phyloP scores from a whole-genome alignment of 164 flowering plant genomes.

The Macadamia tetraphylla region DNA sequence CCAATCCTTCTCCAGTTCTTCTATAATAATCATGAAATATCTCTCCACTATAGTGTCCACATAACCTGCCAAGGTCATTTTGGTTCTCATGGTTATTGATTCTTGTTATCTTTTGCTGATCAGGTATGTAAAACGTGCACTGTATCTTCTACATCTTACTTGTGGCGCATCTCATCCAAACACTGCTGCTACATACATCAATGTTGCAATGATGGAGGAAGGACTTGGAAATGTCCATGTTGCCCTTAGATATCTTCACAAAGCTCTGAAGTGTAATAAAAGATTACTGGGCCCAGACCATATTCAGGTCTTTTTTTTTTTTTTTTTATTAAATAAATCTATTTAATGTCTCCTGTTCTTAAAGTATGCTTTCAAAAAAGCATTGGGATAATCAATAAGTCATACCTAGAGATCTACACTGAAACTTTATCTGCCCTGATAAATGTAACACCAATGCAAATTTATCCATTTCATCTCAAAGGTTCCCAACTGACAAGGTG shows the following conservation, averaged over 20 bases:
- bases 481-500: too few species aligned
- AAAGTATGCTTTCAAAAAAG: too few species aligned
- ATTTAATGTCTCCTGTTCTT: background rate
- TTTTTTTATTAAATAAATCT: background rate
- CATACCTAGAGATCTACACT: too few species aligned
- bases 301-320: constrained; percentile 62
- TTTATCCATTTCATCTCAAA: too few species aligned
- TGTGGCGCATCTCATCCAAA: constrained; percentile 99
- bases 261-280: constrained; percentile 96
- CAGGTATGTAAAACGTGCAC: constrained; percentile 96
- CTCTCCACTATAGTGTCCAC: background rate
- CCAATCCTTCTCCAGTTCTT: background rate
- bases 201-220: constrained; percentile 99
- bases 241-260: constrained; percentile 96
- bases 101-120: constrained; percentile 12
- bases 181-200: constrained; percentile 98
- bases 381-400: too few species aligned
- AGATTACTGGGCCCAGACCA: constrained; percentile 95
- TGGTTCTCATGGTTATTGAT: constrained; percentile 2
- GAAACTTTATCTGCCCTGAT: too few species aligned
- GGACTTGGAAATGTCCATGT: constrained; percentile 98
- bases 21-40: background rate
- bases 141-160: constrained; percentile 90
- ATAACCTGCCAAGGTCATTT: background rate
- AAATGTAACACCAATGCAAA: too few species aligned